Percentiles rank a stretch among this genome's conserved stretches.
phyloP scores from a whole-genome alignment of 225 moss, liverwort and hornwort genomes.

The Marchantia polymorpha region DNA sequence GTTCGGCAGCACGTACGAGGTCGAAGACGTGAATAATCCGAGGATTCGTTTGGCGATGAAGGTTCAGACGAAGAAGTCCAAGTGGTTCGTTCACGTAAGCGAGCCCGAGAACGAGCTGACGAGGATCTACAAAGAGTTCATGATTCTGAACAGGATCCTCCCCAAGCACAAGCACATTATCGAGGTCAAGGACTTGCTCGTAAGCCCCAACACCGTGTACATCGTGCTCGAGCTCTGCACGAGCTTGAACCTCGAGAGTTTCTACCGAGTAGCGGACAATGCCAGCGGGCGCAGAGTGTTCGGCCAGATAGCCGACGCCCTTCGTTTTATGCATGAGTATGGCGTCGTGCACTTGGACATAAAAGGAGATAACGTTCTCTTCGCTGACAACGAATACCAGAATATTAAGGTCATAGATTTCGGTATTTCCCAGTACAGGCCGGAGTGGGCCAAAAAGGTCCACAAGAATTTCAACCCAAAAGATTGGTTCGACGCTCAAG shows the following conservation, averaged over 20 bases:
- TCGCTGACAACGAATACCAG: background rate
- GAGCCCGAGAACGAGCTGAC: background rate
- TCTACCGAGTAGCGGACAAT: background rate
- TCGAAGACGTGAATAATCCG: background rate
- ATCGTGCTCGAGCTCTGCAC: constrained; percentile 1
- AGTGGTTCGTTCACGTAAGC: background rate
- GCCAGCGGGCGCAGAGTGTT: background rate
- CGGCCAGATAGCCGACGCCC: background rate
- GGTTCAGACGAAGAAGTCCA: background rate
- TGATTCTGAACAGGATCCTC: constrained; percentile 1
- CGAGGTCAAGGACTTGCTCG: background rate
- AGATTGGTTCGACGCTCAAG: background rate
- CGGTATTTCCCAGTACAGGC: background rate
- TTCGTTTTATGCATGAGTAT: background rate
- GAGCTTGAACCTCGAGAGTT: background rate
- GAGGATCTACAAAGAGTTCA: background rate
- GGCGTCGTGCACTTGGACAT: constrained; percentile 6
- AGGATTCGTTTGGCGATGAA: background rate
- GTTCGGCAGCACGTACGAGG: background rate
- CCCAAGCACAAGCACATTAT: constrained; percentile 11
- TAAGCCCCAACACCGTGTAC: background rate
- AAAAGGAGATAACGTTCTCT: background rate
- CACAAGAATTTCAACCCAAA: background rate
- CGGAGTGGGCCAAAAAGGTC: background rate
- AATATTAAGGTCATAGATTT: constrained; percentile 15